Base-by-base conservation (phyloP, 2,329 filamentous ascomycete genomes). In the Harringtonia aguacate region DNA sequence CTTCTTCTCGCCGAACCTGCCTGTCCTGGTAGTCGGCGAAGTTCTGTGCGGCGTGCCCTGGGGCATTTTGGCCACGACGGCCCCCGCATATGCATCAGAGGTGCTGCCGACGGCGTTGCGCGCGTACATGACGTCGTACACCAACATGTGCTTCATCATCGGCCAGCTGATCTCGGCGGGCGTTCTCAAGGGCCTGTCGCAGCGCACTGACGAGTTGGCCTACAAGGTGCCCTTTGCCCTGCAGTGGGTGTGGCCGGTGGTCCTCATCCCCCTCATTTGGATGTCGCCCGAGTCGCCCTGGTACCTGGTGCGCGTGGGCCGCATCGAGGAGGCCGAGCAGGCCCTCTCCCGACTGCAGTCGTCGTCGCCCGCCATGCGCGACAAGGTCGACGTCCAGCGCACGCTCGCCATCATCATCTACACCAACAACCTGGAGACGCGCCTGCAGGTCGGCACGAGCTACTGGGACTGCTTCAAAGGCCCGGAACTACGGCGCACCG, bases 391-490 rank as follows among this genome's bases (percentile, higher is more conserved):
- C n/a, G 42, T 41, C 8, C 28, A 43, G 15, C 29, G 43, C 17
- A 33, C 43, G 43, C 28, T 73, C 17, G 63, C 66, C 17, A 62
- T 68, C 61, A 68, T 71, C 56, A 53, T 62, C 6, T 60, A 69
- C 39, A 72, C 50, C 3, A 65, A 67, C 43, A 61, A 61, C 52
- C 53, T 67, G 14, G 68, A 72, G 51, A 57, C 61, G 29, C 55
- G 59, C n/a, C 55, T 62, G 30, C 60, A 61, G 1, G 52, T 52
- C 2, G 69, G 67, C 3, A 63, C 63, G 1, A 61, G 56, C 39
- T 75, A 74, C 50, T 39, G 53, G 22, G 67, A 73, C 54, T 72
- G 68, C 50, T 73, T 75, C 55, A 62, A 61, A 27, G 64, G 63
- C 13, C 52, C 56, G 6, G 65, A 75, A 45, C 54, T 67, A 5